phyloP scores from a whole-genome alignment of 805 yeast genomes.

The Komagataella phaffii region DNA sequence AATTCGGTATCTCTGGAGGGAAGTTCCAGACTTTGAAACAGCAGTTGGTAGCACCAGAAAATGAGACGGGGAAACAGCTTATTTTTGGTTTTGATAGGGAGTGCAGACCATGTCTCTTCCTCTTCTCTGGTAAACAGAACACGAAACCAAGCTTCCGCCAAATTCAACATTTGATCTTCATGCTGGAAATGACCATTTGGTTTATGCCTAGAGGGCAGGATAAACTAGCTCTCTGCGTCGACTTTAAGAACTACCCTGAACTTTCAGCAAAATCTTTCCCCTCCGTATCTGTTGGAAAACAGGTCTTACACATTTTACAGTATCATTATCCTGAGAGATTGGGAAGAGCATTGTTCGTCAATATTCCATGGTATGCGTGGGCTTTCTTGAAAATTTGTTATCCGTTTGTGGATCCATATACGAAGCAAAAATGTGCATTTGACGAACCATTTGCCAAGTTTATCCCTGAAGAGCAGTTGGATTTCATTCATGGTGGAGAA shows the following conservation, averaged over 20 bases:
- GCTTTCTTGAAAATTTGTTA: slow-evolving; percentile 76
- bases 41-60: slow-evolving; percentile 39
- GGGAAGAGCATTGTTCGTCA: slow-evolving; percentile 73
- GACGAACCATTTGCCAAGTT: slow-evolving; percentile 70
- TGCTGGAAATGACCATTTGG: slow-evolving; percentile 77
- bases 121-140: slow-evolving; percentile 81
- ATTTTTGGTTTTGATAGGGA: slow-evolving; percentile 75
- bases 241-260: slow-evolving; percentile 60
- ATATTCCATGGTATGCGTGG: slow-evolving; percentile 84
- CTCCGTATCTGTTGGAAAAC: slow-evolving; percentile 65
- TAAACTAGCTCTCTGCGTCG: slow-evolving; percentile 69
- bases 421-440: slow-evolving; percentile 74
- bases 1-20: slow-evolving; percentile 47
- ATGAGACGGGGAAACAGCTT: slow-evolving; percentile 76
- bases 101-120: slow-evolving; percentile 71
- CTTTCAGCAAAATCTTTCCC: slow-evolving; percentile 38
- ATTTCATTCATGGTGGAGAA: slow-evolving; percentile 60
- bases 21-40: slow-evolving; percentile 26
- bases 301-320: slow-evolving; percentile 74
- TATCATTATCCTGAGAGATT: slow-evolving; percentile 87
- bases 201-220: slow-evolving; percentile 88
- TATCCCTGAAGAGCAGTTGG: slow-evolving; percentile 64
- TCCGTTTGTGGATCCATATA: slow-evolving; percentile 84
- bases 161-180: slow-evolving; percentile 77
- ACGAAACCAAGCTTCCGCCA: slow-evolving; percentile 73